These are phyloP conservation scores for Elongisporangium prolatum DNA, from an alignment of 352 stramenopile genomes.

Conservation along the genomic window DNA sequence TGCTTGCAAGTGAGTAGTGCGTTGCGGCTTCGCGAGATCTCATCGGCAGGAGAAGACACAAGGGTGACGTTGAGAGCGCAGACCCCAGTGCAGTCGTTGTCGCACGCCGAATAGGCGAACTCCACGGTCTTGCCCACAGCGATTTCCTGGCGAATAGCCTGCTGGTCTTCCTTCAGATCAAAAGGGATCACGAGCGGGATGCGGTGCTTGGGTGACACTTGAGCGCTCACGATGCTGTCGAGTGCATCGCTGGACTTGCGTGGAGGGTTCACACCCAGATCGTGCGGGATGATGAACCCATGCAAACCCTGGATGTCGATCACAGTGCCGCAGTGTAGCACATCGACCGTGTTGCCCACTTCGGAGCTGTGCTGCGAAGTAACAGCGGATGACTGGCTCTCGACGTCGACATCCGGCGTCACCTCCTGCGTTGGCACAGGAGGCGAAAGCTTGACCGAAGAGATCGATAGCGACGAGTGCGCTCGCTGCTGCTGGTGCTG, in stretches of 20 bases:
- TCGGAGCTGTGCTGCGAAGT: constrained; percentile 18
- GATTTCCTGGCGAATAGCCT: constrained; percentile 38
- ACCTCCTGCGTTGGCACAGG: constrained; percentile 6
- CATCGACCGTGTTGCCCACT: constrained; percentile 47
- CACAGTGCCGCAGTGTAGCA: constrained; percentile 70
- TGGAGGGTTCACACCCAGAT: constrained; percentile 26
- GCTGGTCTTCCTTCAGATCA: constrained; percentile 41
- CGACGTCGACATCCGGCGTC: constrained; percentile 10
- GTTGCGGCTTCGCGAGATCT: constrained; percentile 66
- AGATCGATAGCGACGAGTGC: neutral
- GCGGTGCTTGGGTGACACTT: constrained; percentile 20
- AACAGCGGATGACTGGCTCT: constrained; percentile 14
- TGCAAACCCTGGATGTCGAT: constrained; percentile 75
- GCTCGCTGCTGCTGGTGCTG: constrained; percentile 5
- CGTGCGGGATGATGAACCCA: constrained; percentile 75
- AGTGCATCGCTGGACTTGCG: constrained; percentile 7
- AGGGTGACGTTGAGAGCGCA: constrained; percentile 55
- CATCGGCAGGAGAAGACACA: constrained; percentile 42
- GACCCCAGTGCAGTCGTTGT: constrained; percentile 16
- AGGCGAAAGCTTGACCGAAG: neutral
- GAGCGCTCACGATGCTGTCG: neutral
- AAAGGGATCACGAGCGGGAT: constrained; percentile 72
- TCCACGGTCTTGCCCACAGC: constrained; percentile 64
- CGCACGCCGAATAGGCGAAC: constrained; percentile 42
- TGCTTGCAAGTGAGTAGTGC: constrained; percentile 72